These are phyloP conservation scores for Pyronema omphalodes DNA, from an alignment of 495 filamentous ascomycete genomes.

Conservation along the genomic window DNA sequence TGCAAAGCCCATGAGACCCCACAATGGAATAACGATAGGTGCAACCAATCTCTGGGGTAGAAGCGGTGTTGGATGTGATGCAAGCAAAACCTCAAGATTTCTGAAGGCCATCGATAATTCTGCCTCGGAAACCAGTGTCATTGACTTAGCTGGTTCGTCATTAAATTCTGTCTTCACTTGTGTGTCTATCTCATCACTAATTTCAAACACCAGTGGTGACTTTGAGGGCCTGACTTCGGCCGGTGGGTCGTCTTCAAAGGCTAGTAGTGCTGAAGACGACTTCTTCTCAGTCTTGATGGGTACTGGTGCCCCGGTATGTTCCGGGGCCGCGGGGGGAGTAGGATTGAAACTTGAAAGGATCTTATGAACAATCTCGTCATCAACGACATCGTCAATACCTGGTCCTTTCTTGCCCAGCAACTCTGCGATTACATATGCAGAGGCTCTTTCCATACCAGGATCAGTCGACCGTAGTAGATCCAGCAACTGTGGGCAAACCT, in stretches of 20 bases:
- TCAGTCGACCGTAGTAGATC: conserved; percentile 35
- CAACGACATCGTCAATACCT: conserved; percentile 31
- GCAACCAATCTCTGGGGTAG: conserved; percentile 37
- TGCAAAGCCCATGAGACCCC: conserved; percentile 35
- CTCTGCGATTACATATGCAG: conserved; percentile 40
- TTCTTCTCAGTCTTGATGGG: neutral
- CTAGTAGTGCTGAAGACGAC: conserved; percentile 12
- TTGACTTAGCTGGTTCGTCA: neutral
- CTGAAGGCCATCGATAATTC: conserved; percentile 26
- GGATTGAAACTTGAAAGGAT: conserved; percentile 34
- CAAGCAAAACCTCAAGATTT: conserved; percentile 30
- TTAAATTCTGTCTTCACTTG: neutral
- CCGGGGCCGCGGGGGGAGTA: neutral
- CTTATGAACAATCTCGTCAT: conserved; percentile 36
- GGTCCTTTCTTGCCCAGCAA: conserved; percentile 39
- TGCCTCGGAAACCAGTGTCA: conserved; percentile 13
- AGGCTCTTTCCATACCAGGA: conserved; percentile 33
- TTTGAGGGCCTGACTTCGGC: neutral
- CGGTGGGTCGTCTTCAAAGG: conserved; percentile 7
- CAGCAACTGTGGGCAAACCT: conserved; percentile 37
- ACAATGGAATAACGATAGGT: conserved; percentile 38
- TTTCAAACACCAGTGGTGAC: conserved; percentile 2
- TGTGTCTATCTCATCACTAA: neutral
- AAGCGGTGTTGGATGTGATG: conserved; percentile 40
- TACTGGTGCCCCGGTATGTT: neutral